Conservation (phyloP, 1,284 basidiomycete species). For the Cutaneotrichosporon sp. region DNA sequence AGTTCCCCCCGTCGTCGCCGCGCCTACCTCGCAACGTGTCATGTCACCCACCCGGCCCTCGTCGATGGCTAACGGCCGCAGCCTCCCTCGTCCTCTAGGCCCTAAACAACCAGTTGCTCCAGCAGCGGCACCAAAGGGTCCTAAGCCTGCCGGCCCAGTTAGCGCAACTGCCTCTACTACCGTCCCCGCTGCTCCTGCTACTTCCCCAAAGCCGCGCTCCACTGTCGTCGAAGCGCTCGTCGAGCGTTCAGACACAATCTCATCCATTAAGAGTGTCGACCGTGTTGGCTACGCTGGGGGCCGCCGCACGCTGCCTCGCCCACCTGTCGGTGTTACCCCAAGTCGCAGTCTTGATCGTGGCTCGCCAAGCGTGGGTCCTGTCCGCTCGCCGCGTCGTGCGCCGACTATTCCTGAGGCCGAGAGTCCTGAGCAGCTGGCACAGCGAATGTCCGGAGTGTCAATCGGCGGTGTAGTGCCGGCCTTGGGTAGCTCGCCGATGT, state of each 20-base stretch:
- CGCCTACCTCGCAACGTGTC: too few relatives aligned
- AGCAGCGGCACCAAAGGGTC: too few relatives aligned
- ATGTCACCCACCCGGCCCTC: too few relatives aligned
- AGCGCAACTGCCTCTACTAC: not conserved
- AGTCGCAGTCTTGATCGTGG: constrained; percentile 43
- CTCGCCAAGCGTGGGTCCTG: not conserved
- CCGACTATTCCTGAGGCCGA: constrained; percentile 4
- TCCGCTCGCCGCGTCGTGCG: not conserved
- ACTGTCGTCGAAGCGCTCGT: constrained; percentile 16
- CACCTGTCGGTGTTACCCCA: constrained; percentile 34
- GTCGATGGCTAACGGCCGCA: too few relatives aligned
- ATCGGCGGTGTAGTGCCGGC: constrained; percentile 8
- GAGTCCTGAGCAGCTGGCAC: constrained; percentile 8
- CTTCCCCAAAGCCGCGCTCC: not conserved
- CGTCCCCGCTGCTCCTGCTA: not conserved
- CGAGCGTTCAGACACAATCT: constrained; percentile 43
- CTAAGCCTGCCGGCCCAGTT: too few relatives aligned
- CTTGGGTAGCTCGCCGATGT: not conserved
- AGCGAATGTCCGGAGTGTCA: constrained; percentile 8
- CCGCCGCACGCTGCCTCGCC: constrained; percentile 36
- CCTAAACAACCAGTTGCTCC: too few relatives aligned
- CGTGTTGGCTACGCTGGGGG: constrained; percentile 26
- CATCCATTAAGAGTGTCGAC: constrained; percentile 44
- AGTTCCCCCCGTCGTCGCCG: too few relatives aligned
- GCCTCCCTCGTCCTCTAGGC: too few relatives aligned